Conservation (phyloP, 2,329 filamentous ascomycete species). For the Metarhizium humberi region DNA sequence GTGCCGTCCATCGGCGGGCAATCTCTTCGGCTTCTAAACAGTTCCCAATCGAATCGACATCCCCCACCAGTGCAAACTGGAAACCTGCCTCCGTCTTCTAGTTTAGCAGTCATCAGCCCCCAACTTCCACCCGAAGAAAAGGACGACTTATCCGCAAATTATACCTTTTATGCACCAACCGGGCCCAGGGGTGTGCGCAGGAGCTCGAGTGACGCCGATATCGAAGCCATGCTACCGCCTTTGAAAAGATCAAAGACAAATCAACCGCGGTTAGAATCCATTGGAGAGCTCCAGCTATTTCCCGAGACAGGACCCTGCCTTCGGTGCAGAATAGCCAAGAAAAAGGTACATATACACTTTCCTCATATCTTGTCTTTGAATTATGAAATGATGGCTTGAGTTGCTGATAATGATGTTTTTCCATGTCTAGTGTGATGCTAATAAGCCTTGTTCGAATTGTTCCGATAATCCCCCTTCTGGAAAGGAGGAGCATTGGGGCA, state of each 20-base stretch:
- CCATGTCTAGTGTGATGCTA: slow-evolving; percentile 37
- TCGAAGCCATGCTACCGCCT: slow-evolving; percentile 44
- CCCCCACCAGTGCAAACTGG: slow-evolving; percentile 3
- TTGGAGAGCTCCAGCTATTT: slow-evolving; percentile 44
- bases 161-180: background rate
- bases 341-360: slow-evolving; percentile 27
- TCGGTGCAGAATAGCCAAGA: slow-evolving; percentile 37
- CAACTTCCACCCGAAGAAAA: slow-evolving; percentile 6
- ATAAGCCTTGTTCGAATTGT: slow-evolving; percentile 39
- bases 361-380: background rate
- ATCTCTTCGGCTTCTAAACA: slow-evolving; percentile 1
- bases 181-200: slow-evolving; percentile 14
- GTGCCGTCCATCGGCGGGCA: slow-evolving; percentile 1
- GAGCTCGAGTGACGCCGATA: slow-evolving; percentile 35
- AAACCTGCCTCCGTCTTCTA: slow-evolving; percentile 1
- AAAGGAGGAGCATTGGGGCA: slow-evolving; percentile 36
- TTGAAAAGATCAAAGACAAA: slow-evolving; percentile 43
- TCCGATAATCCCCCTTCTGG: slow-evolving; percentile 25
- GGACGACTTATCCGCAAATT: slow-evolving; percentile 4
- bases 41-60: background rate
- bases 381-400: background rate
- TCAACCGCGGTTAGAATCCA: slow-evolving; percentile 45
- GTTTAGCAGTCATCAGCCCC: slow-evolving; percentile 9
- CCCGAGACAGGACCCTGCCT: slow-evolving; percentile 39
- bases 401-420: background rate